A percentile compares a stretch with the other conserved stretches of the same genome.
These are phyloP conservation scores for Mycena floridula DNA, from an alignment of 768 basidiomycete genomes.

Conservation along the genomic window DNA sequence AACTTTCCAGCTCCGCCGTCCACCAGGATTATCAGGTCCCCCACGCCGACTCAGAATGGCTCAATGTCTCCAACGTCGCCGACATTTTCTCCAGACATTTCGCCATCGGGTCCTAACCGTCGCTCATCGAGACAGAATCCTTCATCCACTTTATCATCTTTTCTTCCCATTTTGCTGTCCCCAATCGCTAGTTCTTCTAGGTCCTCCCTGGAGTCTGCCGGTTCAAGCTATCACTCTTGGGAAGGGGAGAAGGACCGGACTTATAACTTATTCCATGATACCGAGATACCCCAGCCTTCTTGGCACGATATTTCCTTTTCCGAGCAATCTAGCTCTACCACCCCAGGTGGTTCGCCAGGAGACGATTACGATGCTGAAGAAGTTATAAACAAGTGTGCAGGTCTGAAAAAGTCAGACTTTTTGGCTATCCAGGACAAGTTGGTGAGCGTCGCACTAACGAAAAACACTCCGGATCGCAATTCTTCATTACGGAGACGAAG, in stretches of 20 bases:
- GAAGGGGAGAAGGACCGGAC: constrained; percentile 56
- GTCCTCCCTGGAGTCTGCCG: constrained; percentile 72
- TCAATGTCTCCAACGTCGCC: constrained; percentile 53
- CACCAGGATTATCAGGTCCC: constrained; percentile 44
- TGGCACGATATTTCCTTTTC: constrained; percentile 59
- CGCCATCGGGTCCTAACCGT: constrained; percentile 31
- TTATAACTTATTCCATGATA: constrained; percentile 47
- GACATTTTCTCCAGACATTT: constrained; percentile 37
- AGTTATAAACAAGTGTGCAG: constrained; percentile 56
- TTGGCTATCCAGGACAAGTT: constrained; percentile 70
- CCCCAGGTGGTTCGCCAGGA: constrained; percentile 44
- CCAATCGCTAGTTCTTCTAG: constrained; percentile 70
- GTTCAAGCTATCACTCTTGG: constrained; percentile 84
- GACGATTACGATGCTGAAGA: constrained; percentile 61
- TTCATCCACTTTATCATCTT: constrained; percentile 43
- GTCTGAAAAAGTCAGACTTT: constrained; percentile 68
- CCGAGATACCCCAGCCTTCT: constrained; percentile 40
- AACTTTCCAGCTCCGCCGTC: constrained; percentile 37
- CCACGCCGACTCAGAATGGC: constrained; percentile 67
- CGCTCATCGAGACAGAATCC: constrained; percentile 55
- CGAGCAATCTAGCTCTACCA: constrained; percentile 42
- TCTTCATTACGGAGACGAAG: constrained; percentile 71
- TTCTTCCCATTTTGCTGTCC: constrained; percentile 59
- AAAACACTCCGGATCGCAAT: constrained; percentile 52
- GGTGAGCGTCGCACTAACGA: constrained; percentile 54